These are phyloP conservation scores for Exophiala lecanii-corni DNA, from an alignment of 2,329 filamentous ascomycete species.

Conservation along the genomic window DNA sequence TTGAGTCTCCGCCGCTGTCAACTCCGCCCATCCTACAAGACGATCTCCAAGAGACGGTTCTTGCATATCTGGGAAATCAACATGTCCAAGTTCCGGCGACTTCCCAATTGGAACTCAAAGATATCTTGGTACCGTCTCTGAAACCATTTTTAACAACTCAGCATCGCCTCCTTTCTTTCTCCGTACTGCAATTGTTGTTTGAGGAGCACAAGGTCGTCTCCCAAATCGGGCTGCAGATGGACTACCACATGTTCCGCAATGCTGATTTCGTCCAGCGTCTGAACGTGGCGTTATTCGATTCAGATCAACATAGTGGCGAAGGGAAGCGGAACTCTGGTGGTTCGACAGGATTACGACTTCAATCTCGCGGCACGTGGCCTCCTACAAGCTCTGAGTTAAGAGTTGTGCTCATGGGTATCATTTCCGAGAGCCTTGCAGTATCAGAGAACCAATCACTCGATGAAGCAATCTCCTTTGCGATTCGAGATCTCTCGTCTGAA, in stretches of 20 bases:
- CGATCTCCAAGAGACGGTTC: slow-evolving; percentile 9
- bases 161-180: slow-evolving; percentile 69
- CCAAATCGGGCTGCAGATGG: slow-evolving; percentile 69
- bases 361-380: slow-evolving; percentile 80
- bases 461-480: slow-evolving; percentile 57
- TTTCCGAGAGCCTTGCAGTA: slow-evolving; percentile 64
- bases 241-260: slow-evolving; percentile 80
- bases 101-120: slow-evolving; percentile 12
- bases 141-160: slow-evolving; percentile 69
- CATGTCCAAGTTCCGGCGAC: slow-evolving; percentile 7
- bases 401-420: slow-evolving; percentile 77
- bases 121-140: slow-evolving; percentile 60
- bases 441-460: slow-evolving; percentile 7
- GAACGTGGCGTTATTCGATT: slow-evolving; percentile 77
- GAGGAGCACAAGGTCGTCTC: slow-evolving; percentile 63
- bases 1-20: background rate
- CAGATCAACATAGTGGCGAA: slow-evolving; percentile 75
- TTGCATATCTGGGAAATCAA: slow-evolving; percentile 4
- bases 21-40: no score
- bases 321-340: slow-evolving; percentile 63
- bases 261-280: slow-evolving; percentile 77
- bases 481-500: slow-evolving; percentile 71
- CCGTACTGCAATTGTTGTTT: slow-evolving; percentile 74
- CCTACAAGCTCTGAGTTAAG: slow-evolving; percentile 91
- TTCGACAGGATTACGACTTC: slow-evolving; percentile 75